Percentiles rank a stretch among this genome's conserved stretches.
These are phyloP conservation scores for Chlamydomonas incerta DNA, from an alignment of 139 green algal genomes.

Conservation along the genomic window DNA sequence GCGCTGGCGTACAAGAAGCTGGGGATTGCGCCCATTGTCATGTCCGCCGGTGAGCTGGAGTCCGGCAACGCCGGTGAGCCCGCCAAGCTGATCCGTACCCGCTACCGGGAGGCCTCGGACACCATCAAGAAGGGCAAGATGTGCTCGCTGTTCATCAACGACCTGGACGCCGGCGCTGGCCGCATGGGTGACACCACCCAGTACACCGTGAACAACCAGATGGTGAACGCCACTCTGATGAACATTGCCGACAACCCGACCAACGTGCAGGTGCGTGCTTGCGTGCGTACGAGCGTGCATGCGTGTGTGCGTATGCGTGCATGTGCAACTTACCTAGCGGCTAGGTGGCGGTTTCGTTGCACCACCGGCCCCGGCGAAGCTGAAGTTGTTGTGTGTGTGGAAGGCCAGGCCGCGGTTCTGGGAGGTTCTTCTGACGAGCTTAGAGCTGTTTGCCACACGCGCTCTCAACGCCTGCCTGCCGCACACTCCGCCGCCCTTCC, in stretches of 20 bases:
- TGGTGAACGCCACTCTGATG: slow-evolving; percentile 99
- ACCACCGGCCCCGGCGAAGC: too few relatives aligned
- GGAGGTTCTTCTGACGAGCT: too few relatives aligned
- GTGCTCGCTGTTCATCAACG: slow-evolving; percentile 99
- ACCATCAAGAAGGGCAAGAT: slow-evolving; percentile 99
- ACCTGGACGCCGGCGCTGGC: slow-evolving; percentile 96
- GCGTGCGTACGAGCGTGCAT: too few relatives aligned
- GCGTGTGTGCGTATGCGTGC: too few relatives aligned
- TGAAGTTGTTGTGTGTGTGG: too few relatives aligned
- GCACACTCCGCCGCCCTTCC: too few relatives aligned
- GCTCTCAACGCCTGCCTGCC: too few relatives aligned
- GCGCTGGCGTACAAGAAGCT: slow-evolving; percentile 98
- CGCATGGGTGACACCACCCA: slow-evolving; percentile 97
- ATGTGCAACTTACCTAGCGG: too few relatives aligned
- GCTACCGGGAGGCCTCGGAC: slow-evolving; percentile 95
- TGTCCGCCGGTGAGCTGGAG: slow-evolving; percentile 99
- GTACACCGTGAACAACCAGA: slow-evolving; percentile 99
- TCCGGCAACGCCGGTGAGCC: slow-evolving; percentile 98
- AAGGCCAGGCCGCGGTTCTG: too few relatives aligned
- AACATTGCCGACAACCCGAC: slow-evolving; percentile 99
- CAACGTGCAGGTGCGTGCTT: slow-evolving; percentile 82
- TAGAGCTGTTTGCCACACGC: too few relatives aligned
- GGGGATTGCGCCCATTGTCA: slow-evolving; percentile 97
- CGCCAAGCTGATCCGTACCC: slow-evolving; percentile 97
- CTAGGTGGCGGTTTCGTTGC: too few relatives aligned